phyloP scores from a whole-genome alignment of 805 yeast species.

The Myxozyma neglecta region DNA sequence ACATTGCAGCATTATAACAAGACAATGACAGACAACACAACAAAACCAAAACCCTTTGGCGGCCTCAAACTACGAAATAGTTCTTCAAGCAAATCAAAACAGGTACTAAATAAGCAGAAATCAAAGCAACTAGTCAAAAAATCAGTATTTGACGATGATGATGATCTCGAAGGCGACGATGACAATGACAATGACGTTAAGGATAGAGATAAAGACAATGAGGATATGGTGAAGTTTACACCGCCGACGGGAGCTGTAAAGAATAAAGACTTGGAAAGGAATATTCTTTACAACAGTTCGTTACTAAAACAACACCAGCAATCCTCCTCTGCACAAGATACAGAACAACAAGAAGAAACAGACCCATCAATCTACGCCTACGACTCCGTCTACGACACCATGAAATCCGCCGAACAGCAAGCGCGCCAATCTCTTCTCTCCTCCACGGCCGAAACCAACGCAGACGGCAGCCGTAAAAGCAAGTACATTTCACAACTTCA shows the following conservation, averaged over 20 bases:
- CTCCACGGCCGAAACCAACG: constrained; percentile 9
- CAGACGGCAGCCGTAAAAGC: constrained; percentile 29
- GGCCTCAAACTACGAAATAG: constrained; percentile 8
- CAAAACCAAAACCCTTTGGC: constrained; percentile 2
- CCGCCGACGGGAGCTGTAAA: neutral
- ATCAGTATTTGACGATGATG: constrained; percentile 7
- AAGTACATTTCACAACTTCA: constrained; percentile 47
- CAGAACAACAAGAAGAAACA: neutral
- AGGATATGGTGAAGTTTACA: neutral
- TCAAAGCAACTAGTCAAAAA: neutral
- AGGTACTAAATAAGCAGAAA: neutral
- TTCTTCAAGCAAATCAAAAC: neutral
- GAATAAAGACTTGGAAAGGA: too few species aligned
- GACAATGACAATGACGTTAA: neutral
- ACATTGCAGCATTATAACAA: too few species aligned
- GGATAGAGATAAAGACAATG: neutral
- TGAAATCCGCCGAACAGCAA: constrained; percentile 39
- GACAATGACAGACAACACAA: neutral
- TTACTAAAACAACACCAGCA: too few species aligned
- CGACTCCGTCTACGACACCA: constrained; percentile 51
- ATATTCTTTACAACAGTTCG: too few species aligned
- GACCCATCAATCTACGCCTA: constrained; percentile 42
- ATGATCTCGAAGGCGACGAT: neutral
- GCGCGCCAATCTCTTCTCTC: constrained; percentile 4
- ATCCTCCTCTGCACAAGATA: too few species aligned